Evolutionary conservation across 2,329 filamentous ascomycete species (phyloP), one percentile per base, ranked within the genome.

Genomic region (Coniochaeta sp.): DNA sequence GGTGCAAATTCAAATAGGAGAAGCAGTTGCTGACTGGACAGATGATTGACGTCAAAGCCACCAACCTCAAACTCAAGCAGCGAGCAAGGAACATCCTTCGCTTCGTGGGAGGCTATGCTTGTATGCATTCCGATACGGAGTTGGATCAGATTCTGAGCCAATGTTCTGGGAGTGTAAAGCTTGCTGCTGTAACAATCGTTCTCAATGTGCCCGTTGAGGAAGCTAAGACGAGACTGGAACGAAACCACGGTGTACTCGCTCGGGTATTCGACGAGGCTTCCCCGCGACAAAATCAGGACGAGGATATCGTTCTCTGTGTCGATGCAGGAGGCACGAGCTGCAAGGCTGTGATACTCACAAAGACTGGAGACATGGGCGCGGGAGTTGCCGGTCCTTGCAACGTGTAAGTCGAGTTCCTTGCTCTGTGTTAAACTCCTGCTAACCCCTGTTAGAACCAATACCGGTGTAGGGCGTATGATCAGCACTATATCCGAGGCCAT

Each of bases 281-380:
- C 28, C 70, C 72, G 54, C 26, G 62, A 71, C 22, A 48, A 9
- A 16, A 42, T 42, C 35, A 61, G 50, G 64, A 35, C 24, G 38
- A 47, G 9, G 49, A 16, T 22, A 26, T 61, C 49, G 61, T 66
- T 3, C 58, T 73, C 2, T 72, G 70, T 32, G 62, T 73, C 18
- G 71, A 74, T 57, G 70, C 69, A 0, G 71, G 71, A 14, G 71
- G 70, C 1, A 70, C 63, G 3, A 72, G 71, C 53, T 72, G 70
- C 53, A 69, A 67, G 18, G 71, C 70, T n/a, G 63, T 62, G 2
- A 52, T 70, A 10, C 52, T 66, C 5, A 60, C 62, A 14, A 50
- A 52, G 1, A 50, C 58, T 16, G 65, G 65, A 2, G 45, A 55
- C 4, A 48, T 57, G 0, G 63, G 62, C 2, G 56, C 56, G 22